Base-by-base conservation (phyloP, 73 alveolate genomes). In the Tetrahymena malaccensis region DNA sequence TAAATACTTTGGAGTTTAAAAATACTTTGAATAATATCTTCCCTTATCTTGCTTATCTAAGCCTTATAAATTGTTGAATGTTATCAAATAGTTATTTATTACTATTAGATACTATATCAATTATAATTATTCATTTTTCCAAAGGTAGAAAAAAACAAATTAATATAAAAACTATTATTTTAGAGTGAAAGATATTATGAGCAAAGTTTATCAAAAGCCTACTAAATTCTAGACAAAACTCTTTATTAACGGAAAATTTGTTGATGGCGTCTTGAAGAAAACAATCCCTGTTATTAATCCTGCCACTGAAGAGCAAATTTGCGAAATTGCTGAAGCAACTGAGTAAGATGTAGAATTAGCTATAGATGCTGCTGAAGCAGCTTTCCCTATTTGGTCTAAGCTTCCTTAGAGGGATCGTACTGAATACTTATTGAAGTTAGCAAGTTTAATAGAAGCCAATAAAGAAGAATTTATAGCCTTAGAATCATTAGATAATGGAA, bases 401-500 rank as follows among this genome's bases (percentile, higher is more conserved):
- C 94, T 96, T 38, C 93, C 97, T 0, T 96, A 97, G 16, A 11
- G 83, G 1, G 96, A 97, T 43, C 94, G 98, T 84, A 94, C 97
- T 70, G 94, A 95, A 93, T 55, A 95, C 84, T 83, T 98, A 22
- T 70, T 94, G 34, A 96, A 96, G 95, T 57, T 98, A 17, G 99
- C 98, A 0, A 98, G 96, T 94, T 96, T 95, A 10, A 89, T 97
- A 43, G 99, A 97, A 11, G 43, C 50, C 85, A 93, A 97, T 70
- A 94, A 55, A 85, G 98, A 97, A 70, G 98, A 94, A 95, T 84
- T 98, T n/a, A 98, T 98, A 10, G 93, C 95, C 35, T 96, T 98
- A 35, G 99, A 97, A 57, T 70, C 98, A 13, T 94, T 97, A 96
- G 98, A 97, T 94, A 97, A 96, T 95, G 99, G 99, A 43, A 98